A percentile compares a stretch with the other conserved stretches of the same genome.
Conservation (phyloP, 1,139 yeast genomes). For the Geotrichum bryndzae region DNA sequence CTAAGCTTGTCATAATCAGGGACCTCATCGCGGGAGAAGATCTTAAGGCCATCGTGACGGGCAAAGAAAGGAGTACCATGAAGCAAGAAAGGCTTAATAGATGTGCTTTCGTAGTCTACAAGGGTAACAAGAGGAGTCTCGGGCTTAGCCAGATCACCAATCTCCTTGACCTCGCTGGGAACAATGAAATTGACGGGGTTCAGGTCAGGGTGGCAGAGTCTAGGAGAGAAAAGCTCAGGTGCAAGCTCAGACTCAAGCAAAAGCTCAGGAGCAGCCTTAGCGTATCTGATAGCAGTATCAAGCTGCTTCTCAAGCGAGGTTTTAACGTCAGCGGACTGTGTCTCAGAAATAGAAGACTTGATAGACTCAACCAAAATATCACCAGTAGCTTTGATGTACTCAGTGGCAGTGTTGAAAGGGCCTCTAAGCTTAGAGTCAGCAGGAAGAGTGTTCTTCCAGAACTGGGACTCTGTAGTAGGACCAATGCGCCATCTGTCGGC, state of each 20-base stretch:
- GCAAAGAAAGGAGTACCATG: constrained; percentile 76
- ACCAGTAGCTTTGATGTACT: constrained; percentile 59
- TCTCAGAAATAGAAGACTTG: constrained; percentile 51
- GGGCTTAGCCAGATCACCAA: constrained; percentile 12
- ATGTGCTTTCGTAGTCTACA: constrained; percentile 74
- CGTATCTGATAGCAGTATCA: constrained; percentile 53
- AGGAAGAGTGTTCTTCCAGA: constrained; percentile 50
- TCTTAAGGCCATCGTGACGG: constrained; percentile 80
- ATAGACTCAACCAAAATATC: constrained; percentile 60
- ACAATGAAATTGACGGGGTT: constrained; percentile 82
- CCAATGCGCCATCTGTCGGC: constrained; percentile 82
- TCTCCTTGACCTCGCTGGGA: constrained; percentile 33
- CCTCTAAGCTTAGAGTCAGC: constrained; percentile 44
- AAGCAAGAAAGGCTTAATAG: constrained; percentile 74
- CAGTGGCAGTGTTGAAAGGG: constrained; percentile 62
- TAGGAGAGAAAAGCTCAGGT: constrained; percentile 56
- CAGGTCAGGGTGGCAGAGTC: constrained; percentile 73
- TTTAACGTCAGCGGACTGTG: constrained; percentile 42
- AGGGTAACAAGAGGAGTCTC: constrained; percentile 39
- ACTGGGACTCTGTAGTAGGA: constrained; percentile 74
- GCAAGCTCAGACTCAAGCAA: constrained; percentile 25
- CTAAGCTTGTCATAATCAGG: constrained; percentile 62
- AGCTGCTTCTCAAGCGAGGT: constrained; percentile 41
- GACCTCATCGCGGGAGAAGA: constrained; percentile 69
- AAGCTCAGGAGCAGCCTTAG: constrained; percentile 49